Percentiles rank a stretch among this genome's conserved stretches.
These are phyloP conservation scores for Alisma plantagoaquatica DNA, from an alignment of 106 monocot genomes.

Conservation along the genomic window DNA sequence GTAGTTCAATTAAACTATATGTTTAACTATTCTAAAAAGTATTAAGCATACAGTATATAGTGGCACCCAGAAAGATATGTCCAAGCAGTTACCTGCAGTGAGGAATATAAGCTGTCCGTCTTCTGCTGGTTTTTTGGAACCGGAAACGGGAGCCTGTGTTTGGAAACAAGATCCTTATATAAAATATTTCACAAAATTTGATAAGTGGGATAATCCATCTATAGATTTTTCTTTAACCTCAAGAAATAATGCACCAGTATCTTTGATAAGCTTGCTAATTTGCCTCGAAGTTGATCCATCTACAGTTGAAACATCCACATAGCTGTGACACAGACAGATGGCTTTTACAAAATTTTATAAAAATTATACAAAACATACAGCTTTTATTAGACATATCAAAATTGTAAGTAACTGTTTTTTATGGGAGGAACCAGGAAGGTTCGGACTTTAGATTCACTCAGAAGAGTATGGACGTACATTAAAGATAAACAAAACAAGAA, in stretches of 20 bases:
- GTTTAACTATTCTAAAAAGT: too few species aligned
- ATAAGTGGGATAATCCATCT: not conserved
- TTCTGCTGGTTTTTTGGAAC: constrained; percentile 93
- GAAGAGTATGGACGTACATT: too few species aligned
- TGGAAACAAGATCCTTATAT: not conserved
- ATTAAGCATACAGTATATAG: too few species aligned
- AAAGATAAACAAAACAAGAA: too few species aligned
- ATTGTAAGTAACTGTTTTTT: too few species aligned
- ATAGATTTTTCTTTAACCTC: constrained; percentile 45
- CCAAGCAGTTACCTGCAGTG: constrained; percentile 55
- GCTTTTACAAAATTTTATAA: too few species aligned
- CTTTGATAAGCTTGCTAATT: constrained; percentile 46
- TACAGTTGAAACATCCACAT: constrained; percentile 87
- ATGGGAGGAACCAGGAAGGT: too few species aligned
- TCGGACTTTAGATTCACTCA: too few species aligned
- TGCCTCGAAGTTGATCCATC: constrained; percentile 63
- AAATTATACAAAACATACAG: too few species aligned
- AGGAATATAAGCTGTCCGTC: constrained; percentile 94
- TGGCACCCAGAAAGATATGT: too few species aligned
- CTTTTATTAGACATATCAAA: too few species aligned
- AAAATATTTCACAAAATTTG: not conserved
- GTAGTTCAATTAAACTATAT: too few species aligned
- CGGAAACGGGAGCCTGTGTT: constrained; percentile 92
- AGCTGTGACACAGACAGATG: constrained; percentile 26
- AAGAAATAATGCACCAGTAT: constrained; percentile 57